Base-by-base conservation (phyloP, 805 yeast genomes). In the Pichia cephalocereana region DNA sequence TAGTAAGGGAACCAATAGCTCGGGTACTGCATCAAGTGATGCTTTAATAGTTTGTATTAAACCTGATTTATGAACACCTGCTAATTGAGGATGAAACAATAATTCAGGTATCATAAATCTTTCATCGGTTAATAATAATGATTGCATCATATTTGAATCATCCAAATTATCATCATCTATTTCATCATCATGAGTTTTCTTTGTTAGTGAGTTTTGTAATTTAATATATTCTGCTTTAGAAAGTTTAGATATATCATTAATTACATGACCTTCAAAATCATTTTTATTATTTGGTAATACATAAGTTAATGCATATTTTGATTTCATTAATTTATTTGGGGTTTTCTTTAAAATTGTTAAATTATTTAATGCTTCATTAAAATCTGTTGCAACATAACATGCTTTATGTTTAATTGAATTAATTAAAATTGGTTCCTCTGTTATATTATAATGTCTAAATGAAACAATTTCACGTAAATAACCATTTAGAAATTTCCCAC, bases 371-470 rank as follows among this genome's bases (percentile, higher is more conserved):
- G 61, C 54, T 4, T 45, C 49, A 38, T 63, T 59, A 57, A 80
- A 86, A 56, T 85, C 78, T 19, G 56, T 52, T 0, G 91, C 79
- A n/a, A 86, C 77, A 69, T 77, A 80, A 63, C 86, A 75, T 37
- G 91, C 69, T 50, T 76, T 70, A 59, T 90, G 96, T 59, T 93
- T 93, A 54, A 95, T 85, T 43, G 84, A 81, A 60, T 89, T 87
- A 44, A 93, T 82, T 43, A 93, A 67, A 3, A 85, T 70, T 0
- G 96, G 83, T 64, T 95, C 99, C 52, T 93, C 96, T 61, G 87
- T 81, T 55, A 93, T 89, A 59, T 93, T 91, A 63, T 90, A 93
- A 68, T 93, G 93, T 46, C 97, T 72, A 60, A 85, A 93, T 2
- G 96, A 87, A 12, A 91, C 77, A 44, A 86, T 73, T 60, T 93